Conservation (phyloP, 2,329 filamentous ascomycete genomes). For the Metarhizium brunneum region DNA sequence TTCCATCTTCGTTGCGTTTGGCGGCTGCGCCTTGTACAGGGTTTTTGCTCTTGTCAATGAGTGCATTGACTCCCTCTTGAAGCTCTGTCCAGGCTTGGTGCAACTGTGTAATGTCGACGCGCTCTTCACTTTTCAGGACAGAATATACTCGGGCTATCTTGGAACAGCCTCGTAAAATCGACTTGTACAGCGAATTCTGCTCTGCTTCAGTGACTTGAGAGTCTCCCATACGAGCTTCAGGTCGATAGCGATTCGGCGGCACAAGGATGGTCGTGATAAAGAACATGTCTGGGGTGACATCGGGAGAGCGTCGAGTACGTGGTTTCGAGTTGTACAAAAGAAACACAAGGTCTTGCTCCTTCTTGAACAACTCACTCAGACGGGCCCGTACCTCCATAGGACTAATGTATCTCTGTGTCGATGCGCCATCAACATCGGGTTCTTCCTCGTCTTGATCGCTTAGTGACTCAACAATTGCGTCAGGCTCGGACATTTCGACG, state of each 20-base stretch:
- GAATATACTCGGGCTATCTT: slow-evolving; percentile 61
- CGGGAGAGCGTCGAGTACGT: slow-evolving; percentile 42
- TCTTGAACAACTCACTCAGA: slow-evolving; percentile 70
- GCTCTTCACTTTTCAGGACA: slow-evolving; percentile 34
- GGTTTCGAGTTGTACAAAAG: slow-evolving; percentile 78
- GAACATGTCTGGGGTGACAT: slow-evolving; percentile 80
- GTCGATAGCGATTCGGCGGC: slow-evolving; percentile 84
- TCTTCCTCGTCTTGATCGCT: slow-evolving; percentile 28
- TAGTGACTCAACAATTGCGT: slow-evolving; percentile 42
- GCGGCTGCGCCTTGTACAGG: slow-evolving; percentile 70
- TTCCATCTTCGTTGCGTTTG: slow-evolving; percentile 77
- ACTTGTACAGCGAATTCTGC: slow-evolving; percentile 81
- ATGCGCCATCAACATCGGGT: not conserved
- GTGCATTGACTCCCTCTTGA: slow-evolving; percentile 83
- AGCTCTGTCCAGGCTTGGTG: slow-evolving; percentile 75
- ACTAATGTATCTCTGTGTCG: slow-evolving; percentile 64
- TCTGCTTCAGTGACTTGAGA: slow-evolving; percentile 78
- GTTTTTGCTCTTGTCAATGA: slow-evolving; percentile 85
- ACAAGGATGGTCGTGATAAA: slow-evolving; percentile 82
- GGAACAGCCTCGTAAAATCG: slow-evolving; percentile 68
- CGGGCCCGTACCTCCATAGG: slow-evolving; percentile 75
- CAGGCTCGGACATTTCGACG: slow-evolving; percentile 43
- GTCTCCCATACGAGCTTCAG: slow-evolving; percentile 73
- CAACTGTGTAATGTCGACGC: slow-evolving; percentile 54
- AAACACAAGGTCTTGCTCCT: slow-evolving; percentile 74